Conservation (phyloP, 2,329 filamentous ascomycete species). For the Xylaria digitata region DNA sequence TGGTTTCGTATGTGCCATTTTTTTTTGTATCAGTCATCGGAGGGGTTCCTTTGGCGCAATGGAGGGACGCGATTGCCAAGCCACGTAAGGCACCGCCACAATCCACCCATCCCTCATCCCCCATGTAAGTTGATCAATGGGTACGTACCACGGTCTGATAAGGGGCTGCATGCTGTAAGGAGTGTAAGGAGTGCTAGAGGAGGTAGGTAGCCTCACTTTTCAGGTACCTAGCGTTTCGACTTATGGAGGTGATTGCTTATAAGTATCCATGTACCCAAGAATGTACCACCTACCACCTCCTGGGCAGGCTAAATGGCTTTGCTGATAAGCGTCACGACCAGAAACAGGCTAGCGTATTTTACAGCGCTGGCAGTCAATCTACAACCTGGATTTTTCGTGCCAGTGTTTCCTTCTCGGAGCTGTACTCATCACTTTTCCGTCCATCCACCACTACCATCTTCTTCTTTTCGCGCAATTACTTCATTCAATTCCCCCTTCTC, state of each 20-base stretch:
- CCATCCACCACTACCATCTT: slow-evolving; percentile 21
- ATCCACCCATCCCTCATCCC: slow-evolving; percentile 1
- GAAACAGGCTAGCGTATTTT: slow-evolving; percentile 32
- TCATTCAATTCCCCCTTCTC: slow-evolving; percentile 25
- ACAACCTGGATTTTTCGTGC: slow-evolving; percentile 42
- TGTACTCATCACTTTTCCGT: slow-evolving; percentile 30
- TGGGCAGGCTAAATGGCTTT: slow-evolving; percentile 20
- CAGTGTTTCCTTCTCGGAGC: slow-evolving; percentile 37
- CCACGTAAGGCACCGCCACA: slow-evolving; percentile 28
- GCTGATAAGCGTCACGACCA: slow-evolving; percentile 31
- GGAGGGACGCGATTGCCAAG: slow-evolving; percentile 28
- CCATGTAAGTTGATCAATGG: neutral
- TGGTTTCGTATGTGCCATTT: slow-evolving; percentile 12
- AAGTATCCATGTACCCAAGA: no score
- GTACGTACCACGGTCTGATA: neutral
- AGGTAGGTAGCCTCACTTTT: neutral
- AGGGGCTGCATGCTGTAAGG: slow-evolving; percentile 12
- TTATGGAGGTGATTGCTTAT: no score
- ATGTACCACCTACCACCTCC: neutral
- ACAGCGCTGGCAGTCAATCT: slow-evolving; percentile 25
- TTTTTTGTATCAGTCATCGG: slow-evolving; percentile 27
- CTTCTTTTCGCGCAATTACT: slow-evolving; percentile 20
- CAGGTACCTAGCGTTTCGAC: neutral
- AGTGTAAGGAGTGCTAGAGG: slow-evolving; percentile 3
- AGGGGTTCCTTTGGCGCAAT: slow-evolving; percentile 23